A percentile compares a stretch with the other conserved stretches of the same genome.
phyloP scores from a whole-genome alignment of 106 monocot genomes.

The Gastrodia elata region DNA sequence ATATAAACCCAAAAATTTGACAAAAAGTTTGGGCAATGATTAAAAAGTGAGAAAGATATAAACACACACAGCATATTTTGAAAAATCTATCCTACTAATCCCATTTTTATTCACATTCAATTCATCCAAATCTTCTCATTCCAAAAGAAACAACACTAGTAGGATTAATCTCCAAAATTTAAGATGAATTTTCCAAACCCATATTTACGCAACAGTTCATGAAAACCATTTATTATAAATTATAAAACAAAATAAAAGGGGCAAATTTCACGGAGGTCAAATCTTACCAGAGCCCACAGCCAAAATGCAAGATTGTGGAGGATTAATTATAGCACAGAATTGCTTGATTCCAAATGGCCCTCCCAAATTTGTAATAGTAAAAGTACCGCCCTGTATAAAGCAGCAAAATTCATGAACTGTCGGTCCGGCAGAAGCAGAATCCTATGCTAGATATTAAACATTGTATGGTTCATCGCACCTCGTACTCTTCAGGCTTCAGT shows the following conservation, averaged over 20 bases:
- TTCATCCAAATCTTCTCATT: too few relatives aligned
- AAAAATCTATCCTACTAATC: too few relatives aligned
- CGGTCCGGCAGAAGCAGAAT: neutral
- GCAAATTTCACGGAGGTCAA: neutral
- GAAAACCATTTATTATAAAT: neutral
- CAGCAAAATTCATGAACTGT: neutral
- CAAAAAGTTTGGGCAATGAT: too few relatives aligned
- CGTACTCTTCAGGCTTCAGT: slow-evolving; percentile 90
- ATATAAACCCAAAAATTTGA: too few relatives aligned
- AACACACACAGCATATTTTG: too few relatives aligned
- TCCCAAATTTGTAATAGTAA: slow-evolving; percentile 93
- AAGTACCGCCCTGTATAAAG: slow-evolving; percentile 88
- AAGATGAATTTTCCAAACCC: too few relatives aligned
- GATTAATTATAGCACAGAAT: slow-evolving; percentile 96
- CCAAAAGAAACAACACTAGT: too few relatives aligned
- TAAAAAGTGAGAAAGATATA: too few relatives aligned
- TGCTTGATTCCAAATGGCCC: slow-evolving; percentile 96
- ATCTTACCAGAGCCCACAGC: slow-evolving; percentile 83
- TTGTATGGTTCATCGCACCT: slow-evolving; percentile 29
- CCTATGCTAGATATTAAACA: neutral
- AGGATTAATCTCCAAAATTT: too few relatives aligned
- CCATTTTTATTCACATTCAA: too few relatives aligned
- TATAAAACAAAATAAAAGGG: neutral
- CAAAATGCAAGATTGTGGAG: slow-evolving; percentile 93
- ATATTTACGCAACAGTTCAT: neutral